Conservation (phyloP, 2,329 filamentous ascomycete genomes). For the Ambrosiella xylebori region DNA sequence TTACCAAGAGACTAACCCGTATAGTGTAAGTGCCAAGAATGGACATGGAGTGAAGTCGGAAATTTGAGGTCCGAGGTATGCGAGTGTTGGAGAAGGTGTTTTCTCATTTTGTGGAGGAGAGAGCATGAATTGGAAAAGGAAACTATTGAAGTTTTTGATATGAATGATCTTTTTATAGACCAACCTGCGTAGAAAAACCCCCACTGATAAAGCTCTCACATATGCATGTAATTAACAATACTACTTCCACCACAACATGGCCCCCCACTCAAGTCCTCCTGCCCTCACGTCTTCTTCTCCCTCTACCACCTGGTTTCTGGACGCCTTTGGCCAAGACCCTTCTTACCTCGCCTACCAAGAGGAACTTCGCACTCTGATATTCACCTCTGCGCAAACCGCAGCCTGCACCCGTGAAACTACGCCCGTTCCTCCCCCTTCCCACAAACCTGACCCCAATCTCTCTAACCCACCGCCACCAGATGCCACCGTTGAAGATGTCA, state of each 20-base stretch:
- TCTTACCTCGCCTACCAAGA: slow-evolving; percentile 29
- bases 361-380: slow-evolving; percentile 28
- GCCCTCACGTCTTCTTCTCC: neutral
- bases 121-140: neutral
- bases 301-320: slow-evolving; percentile 17
- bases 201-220: neutral
- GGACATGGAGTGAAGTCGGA: neutral
- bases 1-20: too few relatives aligned
- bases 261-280: neutral
- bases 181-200: neutral
- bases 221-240: neutral
- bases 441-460: slow-evolving; percentile 9
- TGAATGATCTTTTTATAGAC: neutral
- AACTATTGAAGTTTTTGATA: neutral
- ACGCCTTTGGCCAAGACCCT: slow-evolving; percentile 24
- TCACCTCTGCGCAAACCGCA: slow-evolving; percentile 27
- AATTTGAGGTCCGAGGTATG: neutral
- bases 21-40: neutral
- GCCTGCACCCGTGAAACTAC: slow-evolving; percentile 25
- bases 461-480: slow-evolving; percentile 19
- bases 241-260: neutral
- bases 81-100: neutral
- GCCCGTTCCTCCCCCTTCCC: slow-evolving; percentile 14
- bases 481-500: slow-evolving; percentile 14
- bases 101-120: neutral